phyloP scores from a whole-genome alignment of 176 grass and related monocot genomes.

The Oryza longistaminata region DNA sequence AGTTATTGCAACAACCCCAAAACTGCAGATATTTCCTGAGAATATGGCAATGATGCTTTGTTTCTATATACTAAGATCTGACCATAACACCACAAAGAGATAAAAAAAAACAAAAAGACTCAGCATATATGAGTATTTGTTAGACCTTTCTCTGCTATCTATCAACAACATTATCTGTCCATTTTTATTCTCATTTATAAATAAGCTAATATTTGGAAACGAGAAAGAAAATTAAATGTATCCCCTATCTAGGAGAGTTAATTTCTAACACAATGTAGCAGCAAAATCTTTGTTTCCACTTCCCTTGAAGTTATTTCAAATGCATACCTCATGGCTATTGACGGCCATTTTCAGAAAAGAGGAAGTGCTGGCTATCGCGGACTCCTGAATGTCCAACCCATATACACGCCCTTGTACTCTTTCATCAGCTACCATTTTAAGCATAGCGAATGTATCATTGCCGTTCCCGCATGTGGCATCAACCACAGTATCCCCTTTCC shows the following conservation, averaged over 20 bases:
- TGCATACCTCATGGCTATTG: conserved; percentile 53
- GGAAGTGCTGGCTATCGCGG: conserved; percentile 62
- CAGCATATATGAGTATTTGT: neutral
- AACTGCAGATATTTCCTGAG: conserved; percentile 2
- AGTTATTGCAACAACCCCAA: conserved; percentile 5
- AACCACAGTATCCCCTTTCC: conserved; percentile 68
- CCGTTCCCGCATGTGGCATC: conserved; percentile 98
- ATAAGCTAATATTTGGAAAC: neutral
- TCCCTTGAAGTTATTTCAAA: conserved; percentile 4
- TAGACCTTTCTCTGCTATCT: neutral
- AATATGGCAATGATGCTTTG: neutral
- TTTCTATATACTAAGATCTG: conserved; percentile 20
- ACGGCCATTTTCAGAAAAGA: conserved; percentile 63
- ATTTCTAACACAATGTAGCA: neutral
- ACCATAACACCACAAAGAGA: neutral
- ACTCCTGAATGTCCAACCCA: conserved; percentile 84
- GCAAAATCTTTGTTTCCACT: neutral
- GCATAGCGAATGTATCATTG: conserved; percentile 72
- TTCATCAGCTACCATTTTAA: conserved; percentile 73
- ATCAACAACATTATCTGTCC: neutral
- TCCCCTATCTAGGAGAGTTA: neutral
- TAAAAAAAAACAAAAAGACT: neutral
- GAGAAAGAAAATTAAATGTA: neutral
- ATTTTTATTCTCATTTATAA: neutral
- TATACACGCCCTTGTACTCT: conserved; percentile 57